phyloP scores from a whole-genome alignment of 768 basidiomycete genomes.

The Omphalotus guepiniiformis region DNA sequence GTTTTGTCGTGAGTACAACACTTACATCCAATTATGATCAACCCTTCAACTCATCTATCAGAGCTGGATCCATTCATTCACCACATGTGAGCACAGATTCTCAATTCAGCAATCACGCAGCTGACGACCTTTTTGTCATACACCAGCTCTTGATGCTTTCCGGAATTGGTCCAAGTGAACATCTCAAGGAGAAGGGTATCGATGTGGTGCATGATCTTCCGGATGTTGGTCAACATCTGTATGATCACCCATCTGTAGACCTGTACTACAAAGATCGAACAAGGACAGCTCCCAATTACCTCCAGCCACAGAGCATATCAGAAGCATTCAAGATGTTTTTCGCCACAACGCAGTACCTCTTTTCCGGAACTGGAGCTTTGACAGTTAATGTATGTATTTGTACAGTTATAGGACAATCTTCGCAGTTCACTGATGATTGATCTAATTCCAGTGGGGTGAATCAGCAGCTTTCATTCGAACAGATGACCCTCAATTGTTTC shows the following conservation, averaged over 20 bases:
- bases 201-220: slow-evolving; percentile 58
- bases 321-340: slow-evolving; percentile 27
- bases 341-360: slow-evolving; percentile 38
- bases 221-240: slow-evolving; percentile 69
- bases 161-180: slow-evolving; percentile 66
- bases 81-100: slow-evolving; percentile 40
- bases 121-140: background rate
- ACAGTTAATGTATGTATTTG: slow-evolving; percentile 46
- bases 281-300: slow-evolving; percentile 36
- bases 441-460: slow-evolving; percentile 33
- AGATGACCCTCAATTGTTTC: slow-evolving; percentile 43
- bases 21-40: background rate
- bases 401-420: background rate
- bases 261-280: slow-evolving; percentile 49
- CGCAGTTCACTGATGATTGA: background rate
- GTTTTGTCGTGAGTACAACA: slow-evolving; percentile 49
- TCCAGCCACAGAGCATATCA: slow-evolving; percentile 24
- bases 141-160: slow-evolving; percentile 65
- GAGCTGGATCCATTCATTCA: slow-evolving; percentile 60
- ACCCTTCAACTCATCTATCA: slow-evolving; percentile 18
- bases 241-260: slow-evolving; percentile 62
- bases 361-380: slow-evolving; percentile 39
- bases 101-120: background rate
- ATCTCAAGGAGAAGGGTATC: slow-evolving; percentile 51
- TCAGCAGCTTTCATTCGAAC: slow-evolving; percentile 51